These are phyloP conservation scores for Colletotrichum caudatum DNA, from an alignment of 2,329 filamentous ascomycete species.

Conservation along the genomic window DNA sequence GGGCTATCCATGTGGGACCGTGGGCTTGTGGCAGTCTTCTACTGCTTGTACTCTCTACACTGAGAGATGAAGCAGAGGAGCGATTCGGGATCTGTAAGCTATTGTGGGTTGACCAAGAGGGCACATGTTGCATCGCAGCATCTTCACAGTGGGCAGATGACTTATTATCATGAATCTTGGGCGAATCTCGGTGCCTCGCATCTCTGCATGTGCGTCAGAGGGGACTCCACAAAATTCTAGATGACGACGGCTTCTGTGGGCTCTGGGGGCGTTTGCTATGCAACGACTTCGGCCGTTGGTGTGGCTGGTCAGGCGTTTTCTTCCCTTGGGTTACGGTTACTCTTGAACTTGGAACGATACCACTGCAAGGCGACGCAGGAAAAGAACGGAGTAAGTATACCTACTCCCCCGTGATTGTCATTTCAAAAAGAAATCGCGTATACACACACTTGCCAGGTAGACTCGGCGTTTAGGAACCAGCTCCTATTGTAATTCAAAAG, in stretches of 20 bases:
- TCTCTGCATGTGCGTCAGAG: constrained; percentile 44
- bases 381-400: constrained; percentile 43
- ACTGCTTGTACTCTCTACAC: constrained; percentile 17
- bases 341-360: constrained; percentile 38
- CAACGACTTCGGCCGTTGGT: constrained; percentile 24
- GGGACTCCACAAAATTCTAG: constrained; percentile 48
- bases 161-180: constrained; percentile 46
- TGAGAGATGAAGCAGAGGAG: constrained; percentile 13
- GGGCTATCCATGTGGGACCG: constrained; percentile 59
- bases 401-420: constrained; percentile 34
- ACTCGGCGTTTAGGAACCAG: constrained; percentile 34
- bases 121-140: constrained; percentile 45
- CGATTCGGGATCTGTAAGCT: constrained; percentile 40
- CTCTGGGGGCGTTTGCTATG: constrained; percentile 40
- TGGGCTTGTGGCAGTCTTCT: constrained; percentile 48
- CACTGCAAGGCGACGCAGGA: constrained; percentile 36
- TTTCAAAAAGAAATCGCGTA: constrained; percentile 21
- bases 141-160: constrained; percentile 44
- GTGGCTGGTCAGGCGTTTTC: constrained; percentile 41
- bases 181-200: constrained; percentile 47
- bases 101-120: constrained; percentile 47
- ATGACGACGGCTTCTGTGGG: constrained; percentile 50
- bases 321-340: constrained; percentile 37
- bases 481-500: constrained; percentile 39
- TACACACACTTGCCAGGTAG: constrained; percentile 15